Conservation (phyloP, 441 rosid genomes). For the Geranium incanum region DNA sequence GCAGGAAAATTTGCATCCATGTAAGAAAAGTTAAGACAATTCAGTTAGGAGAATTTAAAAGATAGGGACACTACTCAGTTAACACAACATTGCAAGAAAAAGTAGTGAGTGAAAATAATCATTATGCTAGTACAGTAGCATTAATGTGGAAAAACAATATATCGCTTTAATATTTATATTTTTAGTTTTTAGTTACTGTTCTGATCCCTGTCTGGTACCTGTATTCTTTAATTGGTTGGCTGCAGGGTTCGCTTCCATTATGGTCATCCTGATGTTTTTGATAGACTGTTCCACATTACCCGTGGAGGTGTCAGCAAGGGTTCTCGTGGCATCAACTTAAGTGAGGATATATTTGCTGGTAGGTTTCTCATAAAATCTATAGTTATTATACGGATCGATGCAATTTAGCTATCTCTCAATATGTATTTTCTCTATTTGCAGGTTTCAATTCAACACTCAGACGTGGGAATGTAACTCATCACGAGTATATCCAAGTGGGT, state of each 20-base stretch:
- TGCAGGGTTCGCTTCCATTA: constrained; percentile 87
- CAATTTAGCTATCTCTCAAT: constrained; percentile 16
- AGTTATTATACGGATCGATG: constrained; percentile 2
- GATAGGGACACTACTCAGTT: not conserved
- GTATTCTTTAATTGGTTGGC: constrained; percentile 14
- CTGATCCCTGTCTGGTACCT: not conserved
- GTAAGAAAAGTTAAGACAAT: not conserved
- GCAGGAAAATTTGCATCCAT: not conserved
- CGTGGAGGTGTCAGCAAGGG: constrained; percentile 96
- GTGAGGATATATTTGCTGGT: constrained; percentile 46
- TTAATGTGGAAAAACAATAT: not conserved
- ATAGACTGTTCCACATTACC: constrained; percentile 81
- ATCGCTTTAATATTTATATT: no score
- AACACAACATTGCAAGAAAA: not conserved
- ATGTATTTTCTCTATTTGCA: constrained; percentile 19
- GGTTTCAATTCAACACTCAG: constrained; percentile 89
- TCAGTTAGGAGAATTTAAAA: not conserved
- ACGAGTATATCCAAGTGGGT: constrained; percentile 95
- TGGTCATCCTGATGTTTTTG: constrained; percentile 93
- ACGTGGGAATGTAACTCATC: constrained; percentile 88
- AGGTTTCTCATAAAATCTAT: constrained; percentile 18
- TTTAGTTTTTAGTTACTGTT: not conserved
- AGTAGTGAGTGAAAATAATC: not conserved
- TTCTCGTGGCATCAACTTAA: constrained; percentile 65
- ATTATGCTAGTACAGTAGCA: not conserved